A percentile compares a stretch with the other conserved stretches of the same genome.
phyloP scores from a whole-genome alignment of 768 basidiomycete genomes.

The Termitomyces titanicus region DNA sequence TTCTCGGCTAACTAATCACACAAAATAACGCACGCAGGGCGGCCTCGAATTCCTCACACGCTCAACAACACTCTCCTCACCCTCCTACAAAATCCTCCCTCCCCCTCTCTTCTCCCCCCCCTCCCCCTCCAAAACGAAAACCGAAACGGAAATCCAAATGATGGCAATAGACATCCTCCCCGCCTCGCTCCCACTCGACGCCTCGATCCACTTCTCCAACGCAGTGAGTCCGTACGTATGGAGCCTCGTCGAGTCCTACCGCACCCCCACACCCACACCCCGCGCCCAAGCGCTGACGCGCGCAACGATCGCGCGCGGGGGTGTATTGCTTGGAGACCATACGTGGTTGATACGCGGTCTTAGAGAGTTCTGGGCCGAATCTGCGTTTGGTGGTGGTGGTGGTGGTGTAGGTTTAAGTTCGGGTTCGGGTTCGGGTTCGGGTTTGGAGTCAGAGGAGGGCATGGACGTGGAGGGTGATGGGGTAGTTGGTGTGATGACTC shows the following conservation, averaged over 20 bases:
- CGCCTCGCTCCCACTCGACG: constrained; percentile 76
- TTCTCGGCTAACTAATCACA: neutral
- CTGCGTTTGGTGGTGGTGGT: neutral
- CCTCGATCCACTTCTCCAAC: constrained; percentile 71
- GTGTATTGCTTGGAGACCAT: constrained; percentile 50
- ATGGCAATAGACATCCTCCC: constrained; percentile 94
- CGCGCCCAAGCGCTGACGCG: constrained; percentile 62
- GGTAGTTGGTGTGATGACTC: too few relatives aligned
- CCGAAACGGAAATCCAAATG: constrained; percentile 66
- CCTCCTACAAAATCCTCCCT: constrained; percentile 58
- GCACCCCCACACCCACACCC: too few relatives aligned
- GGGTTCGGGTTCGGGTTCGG: too few relatives aligned
- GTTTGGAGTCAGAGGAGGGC: too few relatives aligned
- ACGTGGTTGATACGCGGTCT: constrained; percentile 57
- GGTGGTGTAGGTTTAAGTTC: neutral
- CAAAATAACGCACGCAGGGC: constrained; percentile 42
- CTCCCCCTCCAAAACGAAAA: constrained; percentile 49
- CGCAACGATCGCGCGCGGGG: constrained; percentile 68
- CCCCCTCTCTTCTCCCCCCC: constrained; percentile 46
- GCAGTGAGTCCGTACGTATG: constrained; percentile 67
- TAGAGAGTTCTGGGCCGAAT: constrained; percentile 36
- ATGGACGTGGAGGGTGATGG: too few relatives aligned
- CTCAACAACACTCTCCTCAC: constrained; percentile 75
- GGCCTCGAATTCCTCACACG: constrained; percentile 79
- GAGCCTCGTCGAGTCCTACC: constrained; percentile 50